Conservation (phyloP, 2,329 filamentous ascomycete genomes). For the Aspergillus felis region DNA sequence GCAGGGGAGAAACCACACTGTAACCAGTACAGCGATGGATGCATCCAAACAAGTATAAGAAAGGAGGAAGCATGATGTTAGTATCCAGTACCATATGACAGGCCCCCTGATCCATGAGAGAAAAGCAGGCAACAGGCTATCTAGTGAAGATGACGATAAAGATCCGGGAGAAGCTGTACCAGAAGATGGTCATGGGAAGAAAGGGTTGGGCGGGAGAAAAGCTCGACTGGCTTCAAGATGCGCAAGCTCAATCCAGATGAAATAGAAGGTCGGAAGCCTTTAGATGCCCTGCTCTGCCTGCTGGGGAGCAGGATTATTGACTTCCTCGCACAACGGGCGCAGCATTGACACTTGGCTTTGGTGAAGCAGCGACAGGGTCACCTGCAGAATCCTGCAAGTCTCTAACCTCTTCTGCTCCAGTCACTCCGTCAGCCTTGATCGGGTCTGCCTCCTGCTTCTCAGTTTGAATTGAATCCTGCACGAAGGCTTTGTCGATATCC, state of each 20-base stretch:
- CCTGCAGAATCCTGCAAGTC: constrained; percentile 18
- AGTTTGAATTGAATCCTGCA: constrained; percentile 64
- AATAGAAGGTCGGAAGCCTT: neutral
- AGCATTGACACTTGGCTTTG: constrained; percentile 3
- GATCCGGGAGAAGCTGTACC: neutral
- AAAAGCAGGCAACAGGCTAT: neutral
- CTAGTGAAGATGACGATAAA: neutral
- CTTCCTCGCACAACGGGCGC: neutral
- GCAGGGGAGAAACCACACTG: constrained; percentile 8
- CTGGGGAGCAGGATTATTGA: neutral
- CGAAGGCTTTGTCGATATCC: constrained; percentile 82
- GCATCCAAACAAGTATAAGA: neutral
- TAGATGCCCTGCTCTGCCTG: too few relatives aligned
- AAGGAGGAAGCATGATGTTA: neutral
- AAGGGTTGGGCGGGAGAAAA: neutral
- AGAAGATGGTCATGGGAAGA: neutral
- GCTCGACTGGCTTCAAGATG: neutral
- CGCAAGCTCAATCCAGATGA: neutral
- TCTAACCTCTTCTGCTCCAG: constrained; percentile 3
- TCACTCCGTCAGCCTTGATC: neutral
- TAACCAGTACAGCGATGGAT: constrained; percentile 17
- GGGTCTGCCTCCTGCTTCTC: constrained; percentile 44
- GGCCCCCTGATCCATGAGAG: neutral
- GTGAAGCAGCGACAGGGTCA: constrained; percentile 18
- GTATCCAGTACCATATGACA: neutral